Percentiles rank a stretch among this genome's conserved stretches.
phyloP scores from a whole-genome alignment of 305 asterid genomes.

The Ilex paraguariensis region DNA sequence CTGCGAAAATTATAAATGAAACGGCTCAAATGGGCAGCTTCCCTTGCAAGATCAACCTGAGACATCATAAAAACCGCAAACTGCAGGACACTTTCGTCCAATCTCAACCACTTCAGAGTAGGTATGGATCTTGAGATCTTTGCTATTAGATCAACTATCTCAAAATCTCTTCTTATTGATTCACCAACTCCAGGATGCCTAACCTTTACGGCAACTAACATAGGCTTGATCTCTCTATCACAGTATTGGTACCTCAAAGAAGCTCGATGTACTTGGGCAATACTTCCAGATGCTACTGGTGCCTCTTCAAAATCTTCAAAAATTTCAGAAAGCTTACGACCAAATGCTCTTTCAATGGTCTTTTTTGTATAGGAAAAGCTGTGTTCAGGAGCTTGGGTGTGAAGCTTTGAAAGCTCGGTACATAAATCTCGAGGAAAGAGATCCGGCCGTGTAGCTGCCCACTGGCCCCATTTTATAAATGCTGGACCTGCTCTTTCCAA shows the following conservation, averaged over 20 bases:
- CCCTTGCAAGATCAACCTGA: slow-evolving; percentile 6
- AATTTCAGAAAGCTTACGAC: slow-evolving; percentile 14
- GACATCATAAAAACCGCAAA: slow-evolving; percentile 6
- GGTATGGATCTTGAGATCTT: neutral
- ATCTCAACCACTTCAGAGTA: slow-evolving; percentile 4
- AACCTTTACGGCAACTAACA: slow-evolving; percentile 3
- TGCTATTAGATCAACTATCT: slow-evolving; percentile 4
- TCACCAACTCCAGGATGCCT: slow-evolving; percentile 6
- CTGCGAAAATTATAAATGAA: slow-evolving; percentile 3
- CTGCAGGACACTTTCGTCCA: slow-evolving; percentile 5
- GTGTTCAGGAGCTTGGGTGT: slow-evolving; percentile 24
- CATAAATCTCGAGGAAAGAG: slow-evolving; percentile 21
- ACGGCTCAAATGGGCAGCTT: slow-evolving; percentile 8
- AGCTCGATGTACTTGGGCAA: slow-evolving; percentile 24
- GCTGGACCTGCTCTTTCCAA: slow-evolving; percentile 19
- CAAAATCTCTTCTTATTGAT: slow-evolving; percentile 6
- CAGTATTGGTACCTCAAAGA: slow-evolving; percentile 10
- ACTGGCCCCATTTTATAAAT: slow-evolving; percentile 24
- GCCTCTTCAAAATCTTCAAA: slow-evolving; percentile 19
- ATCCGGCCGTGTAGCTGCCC: slow-evolving; percentile 26
- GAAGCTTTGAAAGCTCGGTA: slow-evolving; percentile 20
- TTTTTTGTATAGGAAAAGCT: slow-evolving; percentile 20
- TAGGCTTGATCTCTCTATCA: slow-evolving; percentile 12
- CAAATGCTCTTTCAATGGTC: slow-evolving; percentile 19
- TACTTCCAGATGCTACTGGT: slow-evolving; percentile 21